Conservation (phyloP, 345 rosid species). For the Melaleuca alternifolia region DNA sequence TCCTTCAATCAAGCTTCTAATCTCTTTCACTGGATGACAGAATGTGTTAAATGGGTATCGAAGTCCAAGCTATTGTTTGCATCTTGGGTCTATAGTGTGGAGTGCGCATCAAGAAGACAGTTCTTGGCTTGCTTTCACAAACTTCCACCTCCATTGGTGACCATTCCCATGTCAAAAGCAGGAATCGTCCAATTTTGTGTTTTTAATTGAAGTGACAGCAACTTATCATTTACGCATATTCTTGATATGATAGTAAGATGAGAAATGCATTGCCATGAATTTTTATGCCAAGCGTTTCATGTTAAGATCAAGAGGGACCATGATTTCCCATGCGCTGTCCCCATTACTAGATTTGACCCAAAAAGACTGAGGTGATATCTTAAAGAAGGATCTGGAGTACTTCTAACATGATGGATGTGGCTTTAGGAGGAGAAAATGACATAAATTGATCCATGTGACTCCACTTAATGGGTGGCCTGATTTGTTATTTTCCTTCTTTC, state of each 20-base stretch:
- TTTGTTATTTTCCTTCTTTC: background rate
- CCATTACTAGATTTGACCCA: background rate
- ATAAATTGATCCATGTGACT: background rate
- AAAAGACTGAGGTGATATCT: background rate
- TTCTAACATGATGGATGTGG: background rate
- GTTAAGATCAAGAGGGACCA: background rate
- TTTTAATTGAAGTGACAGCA: background rate
- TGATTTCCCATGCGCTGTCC: background rate
- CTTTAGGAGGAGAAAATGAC: too few relatives aligned
- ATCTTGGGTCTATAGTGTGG: background rate
- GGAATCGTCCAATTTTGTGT: background rate
- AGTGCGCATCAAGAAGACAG: background rate
- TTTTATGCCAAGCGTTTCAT: background rate
- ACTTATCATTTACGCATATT: background rate
- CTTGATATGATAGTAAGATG: background rate
- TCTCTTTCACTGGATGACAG: background rate
- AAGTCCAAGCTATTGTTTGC: background rate
- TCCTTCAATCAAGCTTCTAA: background rate
- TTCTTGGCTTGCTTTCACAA: background rate
- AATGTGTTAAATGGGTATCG: background rate
- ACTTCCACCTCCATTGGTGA: background rate
- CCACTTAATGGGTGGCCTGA: background rate
- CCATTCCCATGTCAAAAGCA: background rate
- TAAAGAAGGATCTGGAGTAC: background rate
- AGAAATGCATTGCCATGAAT: background rate